phyloP scores from a whole-genome alignment of 1,284 basidiomycete species.

The Ceratobasidium sp. region DNA sequence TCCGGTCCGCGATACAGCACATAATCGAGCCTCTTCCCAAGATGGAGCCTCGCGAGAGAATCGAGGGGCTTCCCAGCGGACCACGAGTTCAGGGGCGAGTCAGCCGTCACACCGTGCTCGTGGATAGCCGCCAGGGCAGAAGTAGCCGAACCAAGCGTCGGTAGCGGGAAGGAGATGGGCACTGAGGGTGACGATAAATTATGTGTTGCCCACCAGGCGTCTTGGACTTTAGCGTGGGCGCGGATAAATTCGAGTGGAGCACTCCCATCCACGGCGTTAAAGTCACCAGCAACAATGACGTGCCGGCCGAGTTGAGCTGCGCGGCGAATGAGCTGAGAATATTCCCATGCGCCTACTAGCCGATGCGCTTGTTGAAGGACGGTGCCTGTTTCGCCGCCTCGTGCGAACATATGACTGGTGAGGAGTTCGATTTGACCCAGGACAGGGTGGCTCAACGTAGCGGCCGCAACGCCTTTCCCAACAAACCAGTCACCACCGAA shows the following conservation, averaged over 20 bases:
- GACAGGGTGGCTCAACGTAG: constrained; percentile 81
- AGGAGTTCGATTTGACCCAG: constrained; percentile 91
- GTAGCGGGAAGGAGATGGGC: constrained; percentile 32
- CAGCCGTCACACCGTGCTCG: constrained; percentile 89
- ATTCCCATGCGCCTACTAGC: constrained; percentile 96
- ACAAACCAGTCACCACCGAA: constrained; percentile 96
- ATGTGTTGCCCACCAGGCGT: constrained; percentile 83
- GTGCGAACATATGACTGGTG: constrained; percentile 93
- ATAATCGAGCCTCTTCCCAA: constrained; percentile 97
- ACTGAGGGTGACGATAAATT: constrained; percentile 52
- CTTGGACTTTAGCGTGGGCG: constrained; percentile 64
- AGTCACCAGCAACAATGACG: constrained; percentile 76
- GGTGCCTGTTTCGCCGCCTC: constrained; percentile 87
- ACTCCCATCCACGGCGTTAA: constrained; percentile 43
- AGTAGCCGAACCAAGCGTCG: constrained; percentile 60
- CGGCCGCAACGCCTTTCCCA: constrained; percentile 92
- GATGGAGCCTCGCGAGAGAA: constrained; percentile 68
- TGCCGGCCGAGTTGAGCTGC: constrained; percentile 89
- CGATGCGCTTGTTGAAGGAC: constrained; percentile 88
- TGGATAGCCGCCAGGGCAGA: constrained; percentile 63
- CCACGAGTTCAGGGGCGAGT: constrained; percentile 93
- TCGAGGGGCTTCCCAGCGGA: constrained; percentile 81
- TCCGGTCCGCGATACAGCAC: constrained; percentile 87
- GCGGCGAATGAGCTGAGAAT: constrained; percentile 83
- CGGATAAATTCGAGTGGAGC: constrained; percentile 41